Evolutionary conservation across 768 basidiomycete genomes (phyloP).

Genomic region (Galerina marginata): DNA sequence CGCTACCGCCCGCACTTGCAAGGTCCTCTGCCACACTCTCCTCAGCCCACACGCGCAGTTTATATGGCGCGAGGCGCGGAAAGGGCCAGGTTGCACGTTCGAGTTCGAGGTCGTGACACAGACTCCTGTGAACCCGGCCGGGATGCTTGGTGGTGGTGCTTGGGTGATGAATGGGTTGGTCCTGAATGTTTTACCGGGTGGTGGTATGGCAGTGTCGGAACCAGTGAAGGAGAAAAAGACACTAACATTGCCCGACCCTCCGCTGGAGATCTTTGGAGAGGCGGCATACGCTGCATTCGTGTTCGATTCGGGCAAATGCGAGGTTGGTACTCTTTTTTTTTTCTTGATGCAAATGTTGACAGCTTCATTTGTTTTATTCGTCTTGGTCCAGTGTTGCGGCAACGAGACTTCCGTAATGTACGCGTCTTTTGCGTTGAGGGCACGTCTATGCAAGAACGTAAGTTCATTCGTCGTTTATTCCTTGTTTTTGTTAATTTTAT

Average conservation of each 20-base stretch:
- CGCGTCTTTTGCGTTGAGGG: conserved; percentile 51
- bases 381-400: conserved; percentile 42
- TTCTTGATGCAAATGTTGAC: neutral
- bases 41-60: conserved; percentile 48
- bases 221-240: neutral
- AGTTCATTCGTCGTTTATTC: conserved; percentile 3
- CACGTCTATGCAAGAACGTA: conserved; percentile 50
- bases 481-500: neutral
- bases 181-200: too few species aligned
- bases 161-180: too few species aligned
- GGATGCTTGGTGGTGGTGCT: too few species aligned
- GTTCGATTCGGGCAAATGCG: conserved; percentile 62
- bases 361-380: neutral
- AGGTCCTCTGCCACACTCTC: conserved; percentile 55
- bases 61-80: conserved; percentile 65
- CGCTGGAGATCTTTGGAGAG: conserved; percentile 48
- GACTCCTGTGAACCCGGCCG: neutral
- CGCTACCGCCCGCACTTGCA: conserved; percentile 62
- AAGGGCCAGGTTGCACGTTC: conserved; percentile 18
- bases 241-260: conserved; percentile 28
- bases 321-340: conserved; percentile 29
- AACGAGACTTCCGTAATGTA: conserved; percentile 42
- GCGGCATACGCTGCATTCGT: conserved; percentile 67
- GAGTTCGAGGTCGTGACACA: neutral
- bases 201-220: too few species aligned